Evolutionary conservation across 768 basidiomycete genomes (phyloP).

Genomic region (Hygrocybe coccinea): DNA sequence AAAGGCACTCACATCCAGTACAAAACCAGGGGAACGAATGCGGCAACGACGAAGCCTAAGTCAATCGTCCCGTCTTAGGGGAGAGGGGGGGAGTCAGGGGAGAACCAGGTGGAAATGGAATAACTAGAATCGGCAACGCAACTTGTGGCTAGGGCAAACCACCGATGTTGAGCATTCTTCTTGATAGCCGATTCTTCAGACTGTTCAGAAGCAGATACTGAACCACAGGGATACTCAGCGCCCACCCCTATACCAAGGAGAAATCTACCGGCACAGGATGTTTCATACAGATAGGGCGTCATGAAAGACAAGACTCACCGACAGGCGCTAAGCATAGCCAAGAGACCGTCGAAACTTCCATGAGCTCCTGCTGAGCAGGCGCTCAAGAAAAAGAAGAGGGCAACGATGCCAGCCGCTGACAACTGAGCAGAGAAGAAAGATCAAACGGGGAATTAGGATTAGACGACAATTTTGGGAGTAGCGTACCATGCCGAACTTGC

Average conservation of each 20-base stretch:
- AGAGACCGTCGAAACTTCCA: slow-evolving; percentile 60
- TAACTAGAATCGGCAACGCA: slow-evolving; percentile 16
- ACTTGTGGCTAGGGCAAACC: slow-evolving; percentile 90
- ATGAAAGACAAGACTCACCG: slow-evolving; percentile 41
- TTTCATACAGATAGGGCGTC: not conserved
- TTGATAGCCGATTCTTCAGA: slow-evolving; percentile 76
- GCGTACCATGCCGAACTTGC: slow-evolving; percentile 82
- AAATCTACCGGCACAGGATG: slow-evolving; percentile 47
- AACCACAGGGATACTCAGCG: slow-evolving; percentile 87
- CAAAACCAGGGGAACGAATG: slow-evolving; percentile 80
- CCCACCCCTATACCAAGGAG: slow-evolving; percentile 85
- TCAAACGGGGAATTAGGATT: slow-evolving; percentile 1
- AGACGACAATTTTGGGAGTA: not conserved
- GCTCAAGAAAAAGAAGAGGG: slow-evolving; percentile 76
- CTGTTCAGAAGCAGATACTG: slow-evolving; percentile 84
- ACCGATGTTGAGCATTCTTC: slow-evolving; percentile 78
- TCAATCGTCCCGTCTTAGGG: slow-evolving; percentile 78
- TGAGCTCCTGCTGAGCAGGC: slow-evolving; percentile 79
- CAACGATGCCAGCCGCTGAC: slow-evolving; percentile 77
- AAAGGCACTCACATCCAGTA: slow-evolving; percentile 71
- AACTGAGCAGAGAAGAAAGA: slow-evolving; percentile 44
- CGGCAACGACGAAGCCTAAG: slow-evolving; percentile 69
- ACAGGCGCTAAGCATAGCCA: slow-evolving; percentile 75
- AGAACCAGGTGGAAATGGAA: slow-evolving; percentile 3
- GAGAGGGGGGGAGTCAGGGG: not conserved